Conservation (phyloP, 139 green algal species). For the Picochlorum sp. region DNA sequence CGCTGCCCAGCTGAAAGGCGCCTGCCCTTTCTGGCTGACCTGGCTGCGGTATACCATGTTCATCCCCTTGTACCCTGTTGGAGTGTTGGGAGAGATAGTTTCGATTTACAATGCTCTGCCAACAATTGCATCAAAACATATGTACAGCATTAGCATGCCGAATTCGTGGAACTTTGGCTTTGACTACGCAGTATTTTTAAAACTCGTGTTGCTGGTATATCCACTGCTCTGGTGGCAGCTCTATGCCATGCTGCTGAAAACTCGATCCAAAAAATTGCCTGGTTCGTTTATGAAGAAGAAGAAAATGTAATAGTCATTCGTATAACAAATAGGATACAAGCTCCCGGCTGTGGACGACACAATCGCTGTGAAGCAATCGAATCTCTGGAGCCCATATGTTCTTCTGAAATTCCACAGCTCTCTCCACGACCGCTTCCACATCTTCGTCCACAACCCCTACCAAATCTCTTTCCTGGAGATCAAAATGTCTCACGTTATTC, state of each 20-base stretch:
- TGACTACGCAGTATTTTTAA: conserved; percentile 30
- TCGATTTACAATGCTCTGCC: conserved; percentile 27
- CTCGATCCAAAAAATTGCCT: conserved; percentile 43
- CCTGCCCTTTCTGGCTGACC: conserved; percentile 50
- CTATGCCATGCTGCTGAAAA: conserved; percentile 50
- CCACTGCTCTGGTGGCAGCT: conserved; percentile 63
- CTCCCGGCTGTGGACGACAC: not conserved
- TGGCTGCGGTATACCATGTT: conserved; percentile 75
- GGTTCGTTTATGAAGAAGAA: not conserved
- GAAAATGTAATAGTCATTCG: not conserved
- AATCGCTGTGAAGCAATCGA: not conserved
- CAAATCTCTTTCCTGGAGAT: too few relatives aligned
- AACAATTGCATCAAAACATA: conserved; percentile 10
- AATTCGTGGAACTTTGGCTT: conserved; percentile 41
- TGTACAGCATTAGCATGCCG: conserved; percentile 29
- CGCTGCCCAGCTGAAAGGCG: conserved; percentile 22
- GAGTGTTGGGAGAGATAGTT: conserved; percentile 37
- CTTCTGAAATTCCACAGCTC: not conserved
- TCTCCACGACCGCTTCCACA: not conserved
- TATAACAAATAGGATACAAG: not conserved
- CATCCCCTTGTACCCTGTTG: conserved; percentile 49
- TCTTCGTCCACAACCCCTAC: not conserved
- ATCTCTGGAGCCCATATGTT: not conserved
- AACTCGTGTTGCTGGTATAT: conserved; percentile 60
- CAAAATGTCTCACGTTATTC: too few relatives aligned